Conservation (phyloP, 345 rosid species). For the Salix viminalis region DNA sequence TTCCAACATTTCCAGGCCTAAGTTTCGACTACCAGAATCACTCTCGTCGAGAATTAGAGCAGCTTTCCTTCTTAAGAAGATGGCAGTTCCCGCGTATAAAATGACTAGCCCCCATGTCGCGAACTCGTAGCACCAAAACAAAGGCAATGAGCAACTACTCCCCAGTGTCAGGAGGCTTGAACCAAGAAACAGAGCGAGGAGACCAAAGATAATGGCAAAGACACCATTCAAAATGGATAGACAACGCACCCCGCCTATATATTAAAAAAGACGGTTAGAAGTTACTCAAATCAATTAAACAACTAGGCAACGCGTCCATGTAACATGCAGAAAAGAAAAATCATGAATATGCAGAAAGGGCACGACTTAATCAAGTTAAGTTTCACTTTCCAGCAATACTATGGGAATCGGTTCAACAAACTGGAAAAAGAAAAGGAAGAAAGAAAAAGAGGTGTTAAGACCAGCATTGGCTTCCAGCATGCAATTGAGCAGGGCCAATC, state of each 20-base stretch:
- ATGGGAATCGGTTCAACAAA: not conserved
- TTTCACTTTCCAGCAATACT: not conserved
- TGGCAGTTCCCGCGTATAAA: conserved; percentile 69
- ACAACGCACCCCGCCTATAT: conserved; percentile 82
- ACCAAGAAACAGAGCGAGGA: conserved; percentile 82
- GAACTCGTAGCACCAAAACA: conserved; percentile 96
- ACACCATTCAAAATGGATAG: conserved; percentile 65
- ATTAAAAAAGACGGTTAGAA: not conserved
- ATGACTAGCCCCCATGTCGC: conserved; percentile 76
- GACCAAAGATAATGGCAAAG: conserved; percentile 69
- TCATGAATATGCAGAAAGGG: not conserved
- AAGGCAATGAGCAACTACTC: conserved; percentile 77
- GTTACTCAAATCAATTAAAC: not conserved
- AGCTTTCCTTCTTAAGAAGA: conserved; percentile 68
- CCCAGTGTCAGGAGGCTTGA: conserved; percentile 89
- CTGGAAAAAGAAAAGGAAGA: not conserved
- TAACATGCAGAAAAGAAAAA: not conserved
- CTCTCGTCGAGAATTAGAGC: conserved; percentile 65
- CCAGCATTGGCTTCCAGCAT: not conserved
- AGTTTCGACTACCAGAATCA: conserved; percentile 51
- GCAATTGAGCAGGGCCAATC: not conserved
- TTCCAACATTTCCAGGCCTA: conserved; percentile 86
- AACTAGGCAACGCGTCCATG: not conserved
- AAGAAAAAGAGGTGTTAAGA: too few relatives aligned
- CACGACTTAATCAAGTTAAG: not conserved